Evolutionary conservation across 2,329 filamentous ascomycete genomes (phyloP).

Genomic region (Coccinonectria pachysandricola): DNA sequence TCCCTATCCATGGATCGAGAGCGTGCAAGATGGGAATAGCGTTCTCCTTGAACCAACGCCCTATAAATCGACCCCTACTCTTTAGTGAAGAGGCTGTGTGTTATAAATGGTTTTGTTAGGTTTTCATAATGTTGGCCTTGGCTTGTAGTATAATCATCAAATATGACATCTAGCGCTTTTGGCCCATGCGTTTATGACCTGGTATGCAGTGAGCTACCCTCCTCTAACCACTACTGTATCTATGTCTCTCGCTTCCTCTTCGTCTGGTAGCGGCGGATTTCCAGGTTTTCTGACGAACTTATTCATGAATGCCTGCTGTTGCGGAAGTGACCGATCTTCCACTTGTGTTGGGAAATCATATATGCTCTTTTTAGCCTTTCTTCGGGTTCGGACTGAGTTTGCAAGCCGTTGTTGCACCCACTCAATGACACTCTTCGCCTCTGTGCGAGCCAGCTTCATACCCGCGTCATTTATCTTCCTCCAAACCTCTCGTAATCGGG

Average conservation of each 20-base stretch:
- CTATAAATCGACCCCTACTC: conserved; percentile 18
- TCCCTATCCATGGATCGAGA: background rate
- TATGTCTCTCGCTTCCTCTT: conserved; percentile 4
- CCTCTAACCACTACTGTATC: conserved; percentile 13
- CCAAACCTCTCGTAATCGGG: conserved; percentile 46
- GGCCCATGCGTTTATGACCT: conserved; percentile 2
- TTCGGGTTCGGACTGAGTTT: conserved; percentile 58
- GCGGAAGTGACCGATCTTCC: conserved; percentile 30
- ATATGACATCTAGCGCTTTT: conserved; percentile 8
- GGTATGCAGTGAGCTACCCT: background rate
- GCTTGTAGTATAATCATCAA: conserved; percentile 17
- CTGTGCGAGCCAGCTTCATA: conserved; percentile 59
- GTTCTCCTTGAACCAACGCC: too few relatives aligned
- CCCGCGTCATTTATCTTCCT: conserved; percentile 63
- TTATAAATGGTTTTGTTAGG: conserved; percentile 18
- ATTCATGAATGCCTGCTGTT: conserved; percentile 40
- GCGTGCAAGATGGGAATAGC: too few relatives aligned
- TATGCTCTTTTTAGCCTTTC: conserved; percentile 41
- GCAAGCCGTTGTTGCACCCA: conserved; percentile 63
- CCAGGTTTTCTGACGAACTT: conserved; percentile 29
- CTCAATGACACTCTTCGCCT: conserved; percentile 69
- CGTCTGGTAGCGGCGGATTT: conserved; percentile 1
- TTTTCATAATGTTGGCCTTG: conserved; percentile 14
- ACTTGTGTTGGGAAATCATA: conserved; percentile 30
- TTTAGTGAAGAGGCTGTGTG: conserved; percentile 27